A percentile compares a stretch with the other conserved stretches of the same genome.
phyloP scores from a whole-genome alignment of 768 basidiomycete genomes.

The Hemileccinum impolitum region DNA sequence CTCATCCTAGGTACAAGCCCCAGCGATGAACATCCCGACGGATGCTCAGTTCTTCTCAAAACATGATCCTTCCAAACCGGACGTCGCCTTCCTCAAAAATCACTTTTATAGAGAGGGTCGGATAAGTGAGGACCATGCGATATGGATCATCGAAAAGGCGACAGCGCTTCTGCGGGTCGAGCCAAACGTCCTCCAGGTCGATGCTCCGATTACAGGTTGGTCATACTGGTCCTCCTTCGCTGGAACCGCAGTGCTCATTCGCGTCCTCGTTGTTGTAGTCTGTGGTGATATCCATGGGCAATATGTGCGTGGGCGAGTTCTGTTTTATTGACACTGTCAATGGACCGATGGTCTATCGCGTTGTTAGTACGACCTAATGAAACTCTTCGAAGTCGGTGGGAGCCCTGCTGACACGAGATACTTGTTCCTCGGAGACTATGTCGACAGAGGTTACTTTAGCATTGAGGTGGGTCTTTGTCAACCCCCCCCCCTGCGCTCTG shows the following conservation, averaged over 20 bases:
- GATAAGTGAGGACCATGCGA: constrained; percentile 89
- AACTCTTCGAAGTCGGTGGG: constrained; percentile 90
- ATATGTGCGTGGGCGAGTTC: constrained; percentile 65
- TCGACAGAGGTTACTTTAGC: constrained; percentile 91
- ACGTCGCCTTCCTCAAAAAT: constrained; percentile 95
- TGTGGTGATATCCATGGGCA: constrained; percentile 99
- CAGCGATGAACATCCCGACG: constrained; percentile 89
- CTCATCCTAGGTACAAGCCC: constrained; percentile 83
- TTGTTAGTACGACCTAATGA: constrained; percentile 86
- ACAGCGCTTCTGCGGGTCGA: constrained; percentile 80
- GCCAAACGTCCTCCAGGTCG: constrained; percentile 88
- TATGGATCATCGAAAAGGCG: constrained; percentile 90
- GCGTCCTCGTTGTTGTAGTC: constrained; percentile 41
- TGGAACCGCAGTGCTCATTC: not conserved
- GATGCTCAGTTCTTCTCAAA: constrained; percentile 89
- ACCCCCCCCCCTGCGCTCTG: too few relatives aligned
- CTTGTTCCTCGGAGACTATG: constrained; percentile 90
- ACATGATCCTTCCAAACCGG: constrained; percentile 85
- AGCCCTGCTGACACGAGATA: constrained; percentile 93
- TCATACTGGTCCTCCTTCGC: not conserved
- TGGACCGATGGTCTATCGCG: constrained; percentile 12
- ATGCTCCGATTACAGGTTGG: constrained; percentile 94
- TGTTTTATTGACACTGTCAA: constrained; percentile 9
- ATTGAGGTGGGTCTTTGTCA: constrained; percentile 62
- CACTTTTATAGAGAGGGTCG: constrained; percentile 98